Evolutionary conservation across 73 alveolate genomes (phyloP).

Genomic region (Paramecium pentaurelia): DNA sequence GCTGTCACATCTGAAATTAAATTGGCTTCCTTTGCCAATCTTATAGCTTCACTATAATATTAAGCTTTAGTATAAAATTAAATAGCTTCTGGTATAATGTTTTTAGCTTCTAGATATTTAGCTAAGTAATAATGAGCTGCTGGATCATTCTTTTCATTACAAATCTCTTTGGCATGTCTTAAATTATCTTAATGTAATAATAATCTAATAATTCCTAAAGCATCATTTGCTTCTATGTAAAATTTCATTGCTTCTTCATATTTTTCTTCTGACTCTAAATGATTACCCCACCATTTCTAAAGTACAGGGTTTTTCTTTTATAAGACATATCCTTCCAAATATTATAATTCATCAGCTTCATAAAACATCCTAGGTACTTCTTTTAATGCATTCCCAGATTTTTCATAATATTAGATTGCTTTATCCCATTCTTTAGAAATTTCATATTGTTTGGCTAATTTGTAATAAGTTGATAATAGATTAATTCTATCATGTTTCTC

Average conservation of each 20-base stretch:
- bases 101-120: constrained; percentile 80
- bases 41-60: constrained; percentile 92
- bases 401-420: constrained; percentile 88
- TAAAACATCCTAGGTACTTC: constrained; percentile 98
- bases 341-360: constrained; percentile 70
- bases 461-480: constrained; percentile 89
- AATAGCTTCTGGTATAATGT: constrained; percentile 88
- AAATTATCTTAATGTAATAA: constrained; percentile 74
- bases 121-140: constrained; percentile 93
- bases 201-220: constrained; percentile 73
- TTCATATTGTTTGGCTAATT: constrained; percentile 93
- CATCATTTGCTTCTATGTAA: constrained; percentile 77
- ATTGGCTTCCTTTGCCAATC: constrained; percentile 92
- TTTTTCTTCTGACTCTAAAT: constrained; percentile 85
- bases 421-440: constrained; percentile 80
- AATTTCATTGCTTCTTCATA: constrained; percentile 80
- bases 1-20: constrained; percentile 86
- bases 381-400: constrained; percentile 60
- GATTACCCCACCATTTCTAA: constrained; percentile 96
- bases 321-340: constrained; percentile 79
- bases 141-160: constrained; percentile 86
- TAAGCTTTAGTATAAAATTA: constrained; percentile 87
- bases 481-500: constrained; percentile 93
- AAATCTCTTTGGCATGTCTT: constrained; percentile 78
- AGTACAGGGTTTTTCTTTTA: constrained; percentile 80